phyloP scores from a whole-genome alignment of 2,329 filamentous ascomycete species.

The Grosmannia clavigera region DNA sequence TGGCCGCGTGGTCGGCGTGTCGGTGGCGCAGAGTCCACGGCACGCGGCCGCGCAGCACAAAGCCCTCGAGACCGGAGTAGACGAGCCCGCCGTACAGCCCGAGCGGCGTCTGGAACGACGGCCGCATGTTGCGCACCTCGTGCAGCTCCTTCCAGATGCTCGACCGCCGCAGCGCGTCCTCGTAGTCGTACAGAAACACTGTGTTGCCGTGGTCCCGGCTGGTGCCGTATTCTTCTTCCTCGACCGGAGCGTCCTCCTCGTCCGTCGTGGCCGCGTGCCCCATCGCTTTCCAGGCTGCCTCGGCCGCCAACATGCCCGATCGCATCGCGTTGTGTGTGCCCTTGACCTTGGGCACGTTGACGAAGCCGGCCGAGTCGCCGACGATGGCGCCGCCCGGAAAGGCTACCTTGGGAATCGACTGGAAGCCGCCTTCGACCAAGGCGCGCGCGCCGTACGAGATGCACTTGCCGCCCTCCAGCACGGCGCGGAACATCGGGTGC shows the following conservation, averaged over 20 bases:
- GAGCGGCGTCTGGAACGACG: constrained; percentile 79
- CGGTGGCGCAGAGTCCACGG: constrained; percentile 92
- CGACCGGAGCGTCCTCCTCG: neutral
- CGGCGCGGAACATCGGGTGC: constrained; percentile 76
- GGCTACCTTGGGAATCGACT: constrained; percentile 92
- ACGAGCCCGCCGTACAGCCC: constrained; percentile 81
- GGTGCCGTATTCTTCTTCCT: neutral
- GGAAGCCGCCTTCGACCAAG: constrained; percentile 88
- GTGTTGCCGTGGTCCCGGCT: constrained; percentile 23
- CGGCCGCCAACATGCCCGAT: constrained; percentile 89
- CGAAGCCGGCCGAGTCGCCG: constrained; percentile 88
- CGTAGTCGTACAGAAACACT: constrained; percentile 90
- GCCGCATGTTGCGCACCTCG: constrained; percentile 93
- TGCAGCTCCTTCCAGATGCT: constrained; percentile 89
- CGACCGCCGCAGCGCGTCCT: constrained; percentile 74
- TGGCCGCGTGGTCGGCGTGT: constrained; percentile 62
- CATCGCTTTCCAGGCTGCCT: constrained; percentile 75
- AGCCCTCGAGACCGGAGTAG: constrained; percentile 90
- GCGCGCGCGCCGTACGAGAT: constrained; percentile 91
- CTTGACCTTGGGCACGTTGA: constrained; percentile 98
- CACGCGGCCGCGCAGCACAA: constrained; percentile 66
- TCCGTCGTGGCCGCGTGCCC: constrained; percentile 14
- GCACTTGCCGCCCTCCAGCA: constrained; percentile 93
- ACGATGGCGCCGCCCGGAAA: constrained; percentile 94
- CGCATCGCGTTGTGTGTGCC: constrained; percentile 97